These are phyloP conservation scores for Colletotrichum orbiculare DNA, from an alignment of 2,329 filamentous ascomycete species.

Conservation along the genomic window DNA sequence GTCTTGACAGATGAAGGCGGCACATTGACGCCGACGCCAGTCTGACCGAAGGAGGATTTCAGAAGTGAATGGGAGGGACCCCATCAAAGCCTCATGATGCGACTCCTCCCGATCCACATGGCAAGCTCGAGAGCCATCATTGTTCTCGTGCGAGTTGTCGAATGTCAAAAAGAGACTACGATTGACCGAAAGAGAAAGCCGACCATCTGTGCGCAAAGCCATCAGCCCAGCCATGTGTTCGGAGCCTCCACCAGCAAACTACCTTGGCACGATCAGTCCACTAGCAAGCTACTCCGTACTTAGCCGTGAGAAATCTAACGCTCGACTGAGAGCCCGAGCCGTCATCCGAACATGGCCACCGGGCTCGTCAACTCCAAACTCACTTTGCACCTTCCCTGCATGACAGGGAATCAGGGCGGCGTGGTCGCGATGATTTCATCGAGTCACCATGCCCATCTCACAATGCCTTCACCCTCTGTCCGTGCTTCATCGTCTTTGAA, in stretches of 20 bases:
- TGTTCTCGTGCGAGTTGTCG: constrained; percentile 24
- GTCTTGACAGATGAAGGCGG: neutral
- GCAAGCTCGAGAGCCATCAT: neutral
- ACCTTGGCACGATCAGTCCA: too few species aligned
- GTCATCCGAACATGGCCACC: constrained; percentile 6
- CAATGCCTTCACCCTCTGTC: neutral
- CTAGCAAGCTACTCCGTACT: too few species aligned
- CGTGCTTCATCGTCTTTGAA: neutral
- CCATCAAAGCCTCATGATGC: too few species aligned
- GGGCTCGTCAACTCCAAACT: neutral
- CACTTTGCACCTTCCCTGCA: neutral
- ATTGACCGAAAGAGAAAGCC: constrained; percentile 8
- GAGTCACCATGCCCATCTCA: neutral
- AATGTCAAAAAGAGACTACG: constrained; percentile 3
- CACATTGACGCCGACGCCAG: neutral
- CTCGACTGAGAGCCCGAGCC: constrained; percentile 14
- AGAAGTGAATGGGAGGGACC: too few species aligned
- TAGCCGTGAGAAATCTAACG: neutral
- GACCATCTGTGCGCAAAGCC: constrained; percentile 31
- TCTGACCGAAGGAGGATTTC: too few species aligned
- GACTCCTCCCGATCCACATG: too few species aligned
- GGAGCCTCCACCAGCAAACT: neutral
- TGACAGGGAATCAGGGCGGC: neutral
- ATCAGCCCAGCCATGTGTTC: constrained; percentile 14
- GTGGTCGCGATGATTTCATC: constrained; percentile 5